Percentiles rank a stretch among this genome's conserved stretches.
These are phyloP conservation scores for Trematosphaeria pertusa DNA, from an alignment of 2,329 filamentous ascomycete species.

Conservation along the genomic window DNA sequence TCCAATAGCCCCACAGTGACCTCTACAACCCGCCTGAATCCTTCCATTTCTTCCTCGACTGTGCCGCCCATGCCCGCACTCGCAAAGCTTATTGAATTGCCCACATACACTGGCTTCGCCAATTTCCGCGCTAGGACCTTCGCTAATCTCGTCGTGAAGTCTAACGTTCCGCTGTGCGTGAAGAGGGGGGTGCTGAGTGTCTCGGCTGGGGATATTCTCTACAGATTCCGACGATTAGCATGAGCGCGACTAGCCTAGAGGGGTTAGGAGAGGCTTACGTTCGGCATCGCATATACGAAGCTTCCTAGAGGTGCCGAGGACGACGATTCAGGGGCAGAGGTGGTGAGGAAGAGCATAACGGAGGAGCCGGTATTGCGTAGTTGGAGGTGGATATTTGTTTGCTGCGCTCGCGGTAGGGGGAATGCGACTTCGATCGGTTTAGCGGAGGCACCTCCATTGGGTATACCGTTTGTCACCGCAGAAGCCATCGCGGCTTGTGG, in stretches of 20 bases:
- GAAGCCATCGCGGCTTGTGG: constrained; percentile 29
- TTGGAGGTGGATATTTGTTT: constrained; percentile 66
- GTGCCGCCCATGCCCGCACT: constrained; percentile 77
- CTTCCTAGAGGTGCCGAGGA: constrained; percentile 69
- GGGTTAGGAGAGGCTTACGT: constrained; percentile 62
- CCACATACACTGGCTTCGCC: constrained; percentile 82
- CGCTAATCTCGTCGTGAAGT: constrained; percentile 85
- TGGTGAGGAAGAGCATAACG: constrained; percentile 64
- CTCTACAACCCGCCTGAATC: constrained; percentile 76
- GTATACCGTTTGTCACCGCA: constrained; percentile 14
- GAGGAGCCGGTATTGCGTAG: constrained; percentile 62
- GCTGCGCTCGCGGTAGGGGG: constrained; percentile 62
- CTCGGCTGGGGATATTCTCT: constrained; percentile 57
- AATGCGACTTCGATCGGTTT: constrained; percentile 64
- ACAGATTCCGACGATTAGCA: neutral
- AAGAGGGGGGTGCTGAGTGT: constrained; percentile 82
- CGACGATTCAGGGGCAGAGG: constrained; percentile 52
- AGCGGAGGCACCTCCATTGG: constrained; percentile 21
- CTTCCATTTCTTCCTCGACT: constrained; percentile 94
- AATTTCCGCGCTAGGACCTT: constrained; percentile 80
- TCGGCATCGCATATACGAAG: constrained; percentile 91
- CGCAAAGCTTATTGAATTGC: constrained; percentile 82
- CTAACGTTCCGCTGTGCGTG: constrained; percentile 75
- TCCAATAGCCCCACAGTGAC: constrained; percentile 66
- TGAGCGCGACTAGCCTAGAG: constrained; percentile 25